Percentiles rank a stretch among this genome's conserved stretches.
Evolutionary conservation across 2,329 filamentous ascomycete genomes (phyloP).

Genomic region (Fusarium nodosum): DNA sequence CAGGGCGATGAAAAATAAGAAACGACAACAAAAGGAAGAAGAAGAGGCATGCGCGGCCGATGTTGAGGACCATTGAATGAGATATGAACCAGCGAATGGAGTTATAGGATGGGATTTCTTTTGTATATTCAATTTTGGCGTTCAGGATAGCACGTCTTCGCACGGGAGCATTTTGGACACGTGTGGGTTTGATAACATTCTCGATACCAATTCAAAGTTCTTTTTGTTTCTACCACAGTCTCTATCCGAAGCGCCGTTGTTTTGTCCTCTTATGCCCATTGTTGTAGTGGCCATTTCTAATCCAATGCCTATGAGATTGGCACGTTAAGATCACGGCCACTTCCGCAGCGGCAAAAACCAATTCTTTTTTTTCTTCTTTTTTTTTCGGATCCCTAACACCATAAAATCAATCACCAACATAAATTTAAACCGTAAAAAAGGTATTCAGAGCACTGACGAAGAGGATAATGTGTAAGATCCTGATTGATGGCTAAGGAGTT

Average conservation of each 20-base stretch:
- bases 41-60: conserved; percentile 43
- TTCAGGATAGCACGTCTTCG: neutral
- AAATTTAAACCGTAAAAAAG: neutral
- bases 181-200: neutral
- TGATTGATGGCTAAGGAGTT: too few species aligned
- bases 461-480: neutral
- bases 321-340: neutral
- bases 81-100: conserved; percentile 27
- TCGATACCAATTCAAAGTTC: conserved; percentile 7
- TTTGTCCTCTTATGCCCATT: neutral
- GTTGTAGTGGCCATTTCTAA: neutral
- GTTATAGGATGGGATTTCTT: conserved; percentile 27
- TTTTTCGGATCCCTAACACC: neutral
- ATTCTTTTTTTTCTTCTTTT: too few species aligned
- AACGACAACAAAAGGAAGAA: conserved; percentile 17
- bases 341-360: neutral
- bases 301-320: neutral
- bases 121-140: conserved; percentile 29
- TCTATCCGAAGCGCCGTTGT: neutral
- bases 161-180: conserved; percentile 9
- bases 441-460: neutral
- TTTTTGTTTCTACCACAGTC: neutral
- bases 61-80: conserved; percentile 40
- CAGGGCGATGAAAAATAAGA: conserved; percentile 40
- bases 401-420: neutral